phyloP scores from a whole-genome alignment of 257 asterid species.

The Paulownia fortunei region DNA sequence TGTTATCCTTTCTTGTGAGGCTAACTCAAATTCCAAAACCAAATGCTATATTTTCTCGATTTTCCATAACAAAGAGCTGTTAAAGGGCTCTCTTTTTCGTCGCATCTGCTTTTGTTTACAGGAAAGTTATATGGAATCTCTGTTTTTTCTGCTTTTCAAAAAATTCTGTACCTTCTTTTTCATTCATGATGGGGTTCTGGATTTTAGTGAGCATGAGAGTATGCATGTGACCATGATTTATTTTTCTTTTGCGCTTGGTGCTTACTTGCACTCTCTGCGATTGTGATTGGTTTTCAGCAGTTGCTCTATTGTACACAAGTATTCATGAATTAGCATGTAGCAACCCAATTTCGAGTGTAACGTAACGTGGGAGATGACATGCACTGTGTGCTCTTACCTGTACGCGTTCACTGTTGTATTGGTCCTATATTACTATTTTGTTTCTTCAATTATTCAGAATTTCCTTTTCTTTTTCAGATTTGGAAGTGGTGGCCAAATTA shows the following conservation, averaged over 20 bases:
- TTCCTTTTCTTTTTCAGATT: neutral
- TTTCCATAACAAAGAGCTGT: neutral
- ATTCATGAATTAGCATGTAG: no score
- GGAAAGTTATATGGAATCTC: conserved; percentile 14
- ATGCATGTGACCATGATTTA: conserved; percentile 32
- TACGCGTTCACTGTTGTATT: conserved; percentile 21
- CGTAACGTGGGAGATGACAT: neutral
- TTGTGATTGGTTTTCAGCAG: neutral
- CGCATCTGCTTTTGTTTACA: neutral
- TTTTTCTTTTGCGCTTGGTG: neutral
- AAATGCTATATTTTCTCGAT: neutral
- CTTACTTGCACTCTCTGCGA: neutral
- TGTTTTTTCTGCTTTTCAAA: conserved; percentile 22
- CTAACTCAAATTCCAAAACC: neutral
- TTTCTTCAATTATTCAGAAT: conserved; percentile 12
- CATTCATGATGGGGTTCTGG: conserved; percentile 31
- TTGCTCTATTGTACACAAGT: neutral
- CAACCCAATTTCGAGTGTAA: neutral
- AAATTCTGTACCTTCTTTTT: neutral
- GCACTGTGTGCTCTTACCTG: neutral
- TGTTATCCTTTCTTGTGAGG: neutral
- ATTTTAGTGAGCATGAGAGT: conserved; percentile 33
- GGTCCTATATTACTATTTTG: neutral
- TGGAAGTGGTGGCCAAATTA: neutral
- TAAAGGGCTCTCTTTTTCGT: neutral